Evolutionary conservation across 108 stramenopile genomes (phyloP).

Genomic region (Chaetoceros tenuissimus): DNA sequence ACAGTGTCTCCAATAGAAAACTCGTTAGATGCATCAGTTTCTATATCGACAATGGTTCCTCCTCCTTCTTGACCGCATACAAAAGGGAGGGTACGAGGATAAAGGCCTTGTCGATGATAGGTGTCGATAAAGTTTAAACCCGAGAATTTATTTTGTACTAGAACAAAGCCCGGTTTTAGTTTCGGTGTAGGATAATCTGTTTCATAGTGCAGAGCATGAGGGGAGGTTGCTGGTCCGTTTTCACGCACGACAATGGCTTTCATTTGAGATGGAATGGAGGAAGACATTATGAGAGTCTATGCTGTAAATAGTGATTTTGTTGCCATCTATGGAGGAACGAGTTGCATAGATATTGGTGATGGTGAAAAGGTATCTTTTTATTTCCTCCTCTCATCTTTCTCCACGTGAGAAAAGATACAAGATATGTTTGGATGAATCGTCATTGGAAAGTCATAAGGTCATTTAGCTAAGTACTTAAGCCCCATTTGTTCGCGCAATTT

Average conservation of each 20-base stretch:
- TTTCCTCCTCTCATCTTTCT: too few relatives aligned
- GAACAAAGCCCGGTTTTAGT: slow-evolving; percentile 36
- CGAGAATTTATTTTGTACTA: slow-evolving; percentile 60
- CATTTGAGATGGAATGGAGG: too few relatives aligned
- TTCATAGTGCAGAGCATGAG: slow-evolving; percentile 41
- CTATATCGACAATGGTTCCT: slow-evolving; percentile 42
- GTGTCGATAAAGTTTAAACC: slow-evolving; percentile 80
- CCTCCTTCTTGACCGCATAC: slow-evolving; percentile 69
- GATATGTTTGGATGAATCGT: too few relatives aligned
- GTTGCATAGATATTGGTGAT: too few relatives aligned
- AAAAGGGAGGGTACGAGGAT: slow-evolving; percentile 52
- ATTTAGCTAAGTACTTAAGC: too few relatives aligned
- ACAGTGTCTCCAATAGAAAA: slow-evolving; percentile 43
- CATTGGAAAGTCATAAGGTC: too few relatives aligned
- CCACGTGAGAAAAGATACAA: too few relatives aligned
- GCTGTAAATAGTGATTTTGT: too few relatives aligned
- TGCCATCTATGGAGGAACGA: too few relatives aligned
- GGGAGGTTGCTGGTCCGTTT: slow-evolving; percentile 35
- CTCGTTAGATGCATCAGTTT: slow-evolving; percentile 24
- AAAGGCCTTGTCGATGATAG: slow-evolving; percentile 65
- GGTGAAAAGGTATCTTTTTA: too few relatives aligned
- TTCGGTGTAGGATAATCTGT: slow-evolving; percentile 36
- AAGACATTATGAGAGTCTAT: too few relatives aligned
- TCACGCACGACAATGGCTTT: slow-evolving; percentile 67
- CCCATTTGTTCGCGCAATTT: too few relatives aligned